Base-by-base conservation (phyloP, 2,329 filamentous ascomycete species). In the Penicillium sp. region DNA sequence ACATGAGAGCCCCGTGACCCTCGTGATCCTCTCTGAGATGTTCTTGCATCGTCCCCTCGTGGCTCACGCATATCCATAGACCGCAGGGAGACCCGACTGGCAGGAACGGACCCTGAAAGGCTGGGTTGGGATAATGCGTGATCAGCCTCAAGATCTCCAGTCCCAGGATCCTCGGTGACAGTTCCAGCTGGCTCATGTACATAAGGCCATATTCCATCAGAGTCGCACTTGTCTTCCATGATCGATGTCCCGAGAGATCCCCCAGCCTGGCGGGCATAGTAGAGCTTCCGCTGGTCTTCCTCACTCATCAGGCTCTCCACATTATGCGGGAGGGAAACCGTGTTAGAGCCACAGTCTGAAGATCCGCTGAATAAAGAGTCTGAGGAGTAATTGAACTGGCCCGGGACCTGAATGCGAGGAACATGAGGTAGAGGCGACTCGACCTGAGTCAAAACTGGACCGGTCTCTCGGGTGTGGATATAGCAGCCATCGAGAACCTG, bases 291-390 rank as follows among this genome's bases (percentile, higher is more conserved):
- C 38, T 86, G 84, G 70, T 94, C 90, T 72, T 95, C 90, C 6
- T 89, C 87, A 63, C 86, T 86, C 85, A 96, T 90, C 69, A 94
- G 86, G 68, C 84, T 90, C 68, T 93, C 89, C 50, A 92, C 86
- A 43, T 86, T 82, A 12, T 86, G 83, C 0, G 90, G 89, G 70
- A 88, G 78, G 67, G 87, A 87, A 34, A 92, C 81, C 0, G 86
- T 88, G 66, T 86, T 84, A 51, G 76, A 79, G 10, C 77, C 82
- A 0, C 85, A 87, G 20, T 80, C 81, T 3, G 77, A 82, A 3
- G 87, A 68, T 25, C 42, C 57, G 15, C 54, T 90, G 55, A 83
- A 73, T 52, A 85, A 80, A 45, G 89, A 92, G 54, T 91, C 88
- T 64, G 87, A 84, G 0, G 90, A 94, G 58, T 84, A 28, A 22